These are phyloP conservation scores for Globisporangium cylindrosporum DNA, from an alignment of 352 stramenopile species.

Conservation along the genomic window DNA sequence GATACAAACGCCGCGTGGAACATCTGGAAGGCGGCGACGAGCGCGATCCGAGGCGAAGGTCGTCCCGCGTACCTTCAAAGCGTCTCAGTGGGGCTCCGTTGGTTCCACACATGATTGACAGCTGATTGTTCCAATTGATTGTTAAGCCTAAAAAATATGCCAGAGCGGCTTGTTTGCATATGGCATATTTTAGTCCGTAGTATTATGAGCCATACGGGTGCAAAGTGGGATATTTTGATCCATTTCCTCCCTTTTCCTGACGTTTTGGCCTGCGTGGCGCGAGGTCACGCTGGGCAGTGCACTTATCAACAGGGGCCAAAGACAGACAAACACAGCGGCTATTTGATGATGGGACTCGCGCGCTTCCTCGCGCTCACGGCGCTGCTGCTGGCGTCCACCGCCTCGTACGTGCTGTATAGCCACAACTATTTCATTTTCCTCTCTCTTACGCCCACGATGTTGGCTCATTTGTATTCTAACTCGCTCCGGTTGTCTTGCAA, in stretches of 20 bases:
- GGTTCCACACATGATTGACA: too few species aligned
- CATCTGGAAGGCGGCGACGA: too few species aligned
- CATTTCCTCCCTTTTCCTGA: not conserved
- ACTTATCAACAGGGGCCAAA: not conserved
- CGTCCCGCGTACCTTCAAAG: too few species aligned
- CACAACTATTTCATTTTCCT: not conserved
- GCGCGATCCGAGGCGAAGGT: too few species aligned
- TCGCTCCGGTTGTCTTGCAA: not conserved
- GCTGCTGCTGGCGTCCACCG: slow-evolving; percentile 30
- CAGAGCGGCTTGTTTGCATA: too few species aligned
- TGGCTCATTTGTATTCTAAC: not conserved
- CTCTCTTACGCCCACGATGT: not conserved
- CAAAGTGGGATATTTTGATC: too few species aligned
- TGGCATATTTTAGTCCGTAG: too few species aligned
- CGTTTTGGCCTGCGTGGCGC: not conserved
- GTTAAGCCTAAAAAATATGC: too few species aligned
- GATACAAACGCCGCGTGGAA: too few species aligned
- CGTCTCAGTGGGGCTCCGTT: too few species aligned
- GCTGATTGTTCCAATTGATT: too few species aligned
- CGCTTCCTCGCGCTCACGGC: slow-evolving; percentile 30
- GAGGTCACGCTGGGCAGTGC: not conserved
- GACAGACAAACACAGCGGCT: not conserved
- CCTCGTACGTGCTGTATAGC: slow-evolving; percentile 14
- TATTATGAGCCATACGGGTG: too few species aligned
- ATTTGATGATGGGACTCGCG: slow-evolving; percentile 26